phyloP scores from a whole-genome alignment of 2,329 filamentous ascomycete species.

The Periglandula ipomoeae region DNA sequence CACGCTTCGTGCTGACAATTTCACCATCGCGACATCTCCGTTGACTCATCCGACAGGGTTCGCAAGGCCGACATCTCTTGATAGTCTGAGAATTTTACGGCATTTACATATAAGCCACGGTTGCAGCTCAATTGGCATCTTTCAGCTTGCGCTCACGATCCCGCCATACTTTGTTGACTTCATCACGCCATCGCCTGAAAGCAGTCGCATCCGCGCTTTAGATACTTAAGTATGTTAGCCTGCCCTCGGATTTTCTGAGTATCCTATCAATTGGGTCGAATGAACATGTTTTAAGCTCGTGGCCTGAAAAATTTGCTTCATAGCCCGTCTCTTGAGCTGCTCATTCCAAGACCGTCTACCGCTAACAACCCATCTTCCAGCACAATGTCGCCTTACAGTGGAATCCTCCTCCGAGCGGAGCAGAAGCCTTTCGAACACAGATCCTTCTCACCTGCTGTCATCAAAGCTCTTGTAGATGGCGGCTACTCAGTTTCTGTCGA shows the following conservation, averaged over 20 bases:
- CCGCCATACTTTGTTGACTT: not conserved
- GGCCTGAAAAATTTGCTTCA: too few species aligned
- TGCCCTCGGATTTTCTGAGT: not conserved
- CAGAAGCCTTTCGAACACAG: constrained; percentile 32
- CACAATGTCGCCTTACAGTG: constrained; percentile 20
- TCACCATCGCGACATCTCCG: not conserved
- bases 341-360: not conserved
- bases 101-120: not conserved
- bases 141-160: not conserved
- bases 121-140: not conserved
- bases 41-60: not conserved
- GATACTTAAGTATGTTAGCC: not conserved
- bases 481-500: constrained; percentile 63
- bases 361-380: not conserved
- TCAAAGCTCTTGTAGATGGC: constrained; percentile 49
- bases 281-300: not conserved
- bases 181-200: not conserved
- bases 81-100: not conserved
- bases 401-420: constrained; percentile 47
- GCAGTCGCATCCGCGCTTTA: not conserved
- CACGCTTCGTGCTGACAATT: too few species aligned
- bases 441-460: constrained; percentile 32
- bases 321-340: not conserved
- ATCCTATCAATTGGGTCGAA: not conserved
- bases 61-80: not conserved